Base-by-base conservation (phyloP, 345 rosid species). In the Hibiscus syriacus region DNA sequence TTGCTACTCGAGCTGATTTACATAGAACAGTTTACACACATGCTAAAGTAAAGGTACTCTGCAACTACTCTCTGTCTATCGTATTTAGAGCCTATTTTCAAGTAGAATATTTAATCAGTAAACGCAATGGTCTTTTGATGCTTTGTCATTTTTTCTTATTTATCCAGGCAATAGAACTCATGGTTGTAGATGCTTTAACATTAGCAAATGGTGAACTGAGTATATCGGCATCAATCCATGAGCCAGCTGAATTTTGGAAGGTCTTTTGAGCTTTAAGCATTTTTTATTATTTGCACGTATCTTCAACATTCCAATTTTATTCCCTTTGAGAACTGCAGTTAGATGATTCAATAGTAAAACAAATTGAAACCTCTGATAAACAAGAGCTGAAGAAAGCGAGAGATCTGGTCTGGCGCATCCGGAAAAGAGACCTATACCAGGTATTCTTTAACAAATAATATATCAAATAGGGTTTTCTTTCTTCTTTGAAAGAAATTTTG, bases 1-100 rank as follows among this genome's bases (percentile, higher is more conserved):
- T 88, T 72, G 68, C 83, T 17, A 77, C 93, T 52, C 90, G 93
- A 56, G 90, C 93, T 72, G 93, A 88, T 76, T 77, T 85, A 55
- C 84, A 84, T 69, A 81, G 86, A 49, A 88, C 87, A 67, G 90
- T 85, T 59, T 88, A 88, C 63, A 80, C 80, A 19, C 93, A 88
- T 73, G 80, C 93, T 70, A 88, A 88, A 85, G 93, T 85, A 59
- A 85, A 85, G 90, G 93, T 88, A 23, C 46, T 50, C 65, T 69
- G 10, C 39, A 68, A 41, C 39, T 39, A n/a, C n/a, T 22, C 26
- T 36, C 62, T 61, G 17, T 60, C 4, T 60, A 19, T 52, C 53
- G 49, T 26, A 20, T 8, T 17, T 34, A 29, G 26, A 30, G 39
- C 58, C 36, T 53, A 19, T 38, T 53, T 26, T 60, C 27, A 1